These are phyloP conservation scores for Fusarium kyushuense DNA, from an alignment of 2,329 filamentous ascomycete species.

Conservation along the genomic window DNA sequence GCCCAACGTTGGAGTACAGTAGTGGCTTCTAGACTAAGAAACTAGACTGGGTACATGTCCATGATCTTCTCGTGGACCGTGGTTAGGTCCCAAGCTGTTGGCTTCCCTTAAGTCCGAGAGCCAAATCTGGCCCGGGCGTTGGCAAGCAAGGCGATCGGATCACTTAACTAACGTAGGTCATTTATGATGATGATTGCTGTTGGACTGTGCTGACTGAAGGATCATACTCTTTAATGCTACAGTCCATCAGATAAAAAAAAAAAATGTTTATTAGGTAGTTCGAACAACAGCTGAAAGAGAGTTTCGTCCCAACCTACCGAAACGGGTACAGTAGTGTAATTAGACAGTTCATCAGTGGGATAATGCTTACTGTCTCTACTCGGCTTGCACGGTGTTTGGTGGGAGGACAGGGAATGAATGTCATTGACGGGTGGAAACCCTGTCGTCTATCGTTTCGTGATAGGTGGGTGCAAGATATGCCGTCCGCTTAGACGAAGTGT, in stretches of 20 bases:
- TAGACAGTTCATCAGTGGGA: neutral
- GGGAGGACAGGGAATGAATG: slow-evolving; percentile 20
- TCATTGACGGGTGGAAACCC: slow-evolving; percentile 24
- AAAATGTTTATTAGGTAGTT: slow-evolving; percentile 40
- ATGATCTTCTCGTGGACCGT: slow-evolving; percentile 39
- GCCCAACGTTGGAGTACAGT: neutral
- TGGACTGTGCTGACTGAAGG: slow-evolving; percentile 1
- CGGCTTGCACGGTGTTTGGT: slow-evolving; percentile 37
- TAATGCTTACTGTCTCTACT: slow-evolving; percentile 8
- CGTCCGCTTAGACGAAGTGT: slow-evolving; percentile 39
- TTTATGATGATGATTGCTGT: slow-evolving; percentile 1
- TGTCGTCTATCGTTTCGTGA: slow-evolving; percentile 40
- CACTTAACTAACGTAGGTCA: slow-evolving; percentile 2
- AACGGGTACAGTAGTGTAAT: neutral
- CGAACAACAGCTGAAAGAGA: slow-evolving; percentile 43
- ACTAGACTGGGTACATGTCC: slow-evolving; percentile 10
- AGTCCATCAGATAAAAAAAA: neutral
- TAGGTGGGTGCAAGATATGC: slow-evolving; percentile 50
- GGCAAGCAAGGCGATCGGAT: slow-evolving; percentile 20
- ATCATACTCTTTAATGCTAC: slow-evolving; percentile 3
- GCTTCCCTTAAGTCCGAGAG: slow-evolving; percentile 16
- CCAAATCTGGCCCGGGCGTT: slow-evolving; percentile 32
- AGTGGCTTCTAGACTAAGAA: slow-evolving; percentile 1
- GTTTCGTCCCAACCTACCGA: slow-evolving; percentile 36
- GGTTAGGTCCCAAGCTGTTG: slow-evolving; percentile 36